Conservation (phyloP, 441 rosid species). For the Populus hybrid region DNA sequence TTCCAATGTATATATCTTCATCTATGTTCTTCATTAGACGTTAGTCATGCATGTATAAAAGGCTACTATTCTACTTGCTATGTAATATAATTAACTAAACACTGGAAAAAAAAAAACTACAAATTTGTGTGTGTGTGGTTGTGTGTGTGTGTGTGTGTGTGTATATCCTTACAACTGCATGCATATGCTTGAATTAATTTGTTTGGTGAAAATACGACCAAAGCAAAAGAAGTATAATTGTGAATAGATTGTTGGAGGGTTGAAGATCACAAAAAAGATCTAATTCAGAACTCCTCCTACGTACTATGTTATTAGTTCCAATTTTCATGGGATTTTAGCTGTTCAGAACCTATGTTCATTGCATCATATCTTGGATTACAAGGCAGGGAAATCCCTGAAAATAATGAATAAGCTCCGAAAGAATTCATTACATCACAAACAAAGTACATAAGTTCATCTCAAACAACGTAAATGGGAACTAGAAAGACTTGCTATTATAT, state of each 20-base stretch:
- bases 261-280: background rate
- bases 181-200: background rate
- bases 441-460: background rate
- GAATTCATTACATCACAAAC: background rate
- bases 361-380: conserved; percentile 14
- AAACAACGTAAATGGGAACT: background rate
- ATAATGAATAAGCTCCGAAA: background rate
- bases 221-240: background rate
- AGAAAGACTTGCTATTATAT: background rate
- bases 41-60: too few relatives aligned
- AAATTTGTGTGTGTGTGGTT: background rate
- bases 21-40: background rate
- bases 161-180: background rate
- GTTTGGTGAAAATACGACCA: conserved; percentile 1
- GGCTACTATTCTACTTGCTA: too few relatives aligned
- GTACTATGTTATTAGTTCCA: background rate
- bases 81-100: too few relatives aligned
- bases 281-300: background rate
- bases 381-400: background rate
- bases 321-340: conserved; percentile 4
- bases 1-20: too few relatives aligned
- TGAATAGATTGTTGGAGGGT: background rate
- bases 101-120: background rate
- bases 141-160: background rate
- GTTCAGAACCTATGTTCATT: conserved; percentile 21